Base-by-base conservation (phyloP, 2,329 filamentous ascomycete species). In the Beauveria caledonica region DNA sequence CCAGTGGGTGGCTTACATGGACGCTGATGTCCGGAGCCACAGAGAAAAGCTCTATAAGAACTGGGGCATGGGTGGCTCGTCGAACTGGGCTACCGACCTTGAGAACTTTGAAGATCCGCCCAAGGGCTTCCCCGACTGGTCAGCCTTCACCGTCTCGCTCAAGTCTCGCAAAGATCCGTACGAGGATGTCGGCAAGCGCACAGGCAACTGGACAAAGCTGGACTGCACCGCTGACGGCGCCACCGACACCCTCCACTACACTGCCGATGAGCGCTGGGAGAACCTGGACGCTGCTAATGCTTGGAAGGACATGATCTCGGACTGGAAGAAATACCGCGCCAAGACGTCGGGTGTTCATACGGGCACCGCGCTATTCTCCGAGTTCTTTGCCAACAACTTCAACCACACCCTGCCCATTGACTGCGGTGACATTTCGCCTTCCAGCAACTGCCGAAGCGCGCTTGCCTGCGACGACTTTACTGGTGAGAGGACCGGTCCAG, bases 1-100 rank as follows among this genome's bases (percentile, higher is more conserved):
- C 29, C 29, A 33, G 29, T 33, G 29, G 29, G 29, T 65, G 0
- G 29, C 42, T 6, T 68, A 64, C 50, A 68, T 69, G 67, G 61
- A 55, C 42, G 25, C 39, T 4, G 45, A 51, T 11, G 63, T 62
- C 21, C 65, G 65, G 27, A 2, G n/a, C 17, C 42, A 23, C 1
- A 62, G 65, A 17, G 50, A 48, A 1, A 50, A 57, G 10, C 29
- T 54, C 13, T 66, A 62, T 40, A 60, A 62, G 45, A 45, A 13
- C 25, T 60, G 64, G 25, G 65, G 64, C 42, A 63, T 68, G 42
- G 66, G 49, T 6, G 66, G 68, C 33, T 63, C 61, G 9, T 60
- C 60, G 6, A 62, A 68, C 54, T 69, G 66, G 67, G 66, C 64
- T 27, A 62, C 64, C 15, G 67, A 68, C 45, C 59, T 68, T 13